A percentile compares a stretch with the other conserved stretches of the same genome.
Conservation (phyloP, 2,329 filamentous ascomycete species). For the Aspergillus aculeatus region DNA sequence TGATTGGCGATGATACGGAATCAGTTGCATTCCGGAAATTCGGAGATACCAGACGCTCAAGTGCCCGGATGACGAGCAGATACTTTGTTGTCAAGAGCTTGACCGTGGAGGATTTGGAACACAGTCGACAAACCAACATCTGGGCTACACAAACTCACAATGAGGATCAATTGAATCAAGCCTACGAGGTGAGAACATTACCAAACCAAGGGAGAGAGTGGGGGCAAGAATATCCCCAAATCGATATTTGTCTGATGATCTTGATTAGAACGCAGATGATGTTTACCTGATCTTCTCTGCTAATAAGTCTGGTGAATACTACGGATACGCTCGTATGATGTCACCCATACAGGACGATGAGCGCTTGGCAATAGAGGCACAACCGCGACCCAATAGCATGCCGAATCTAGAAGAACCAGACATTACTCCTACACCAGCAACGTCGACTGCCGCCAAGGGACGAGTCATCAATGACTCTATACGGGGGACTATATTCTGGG, state of each 20-base stretch:
- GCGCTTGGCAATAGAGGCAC: constrained; percentile 66
- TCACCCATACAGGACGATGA: constrained; percentile 80
- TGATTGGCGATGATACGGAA: constrained; percentile 9
- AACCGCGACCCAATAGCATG: constrained; percentile 60
- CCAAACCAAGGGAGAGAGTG: background rate
- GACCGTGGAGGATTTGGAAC: constrained; percentile 83
- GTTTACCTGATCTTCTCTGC: constrained; percentile 94
- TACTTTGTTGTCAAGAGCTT: constrained; percentile 94
- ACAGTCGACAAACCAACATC: constrained; percentile 80
- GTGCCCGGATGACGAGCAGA: constrained; percentile 61
- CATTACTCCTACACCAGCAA: constrained; percentile 76
- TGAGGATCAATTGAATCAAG: constrained; percentile 76
- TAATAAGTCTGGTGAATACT: constrained; percentile 96
- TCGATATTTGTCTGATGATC: background rate
- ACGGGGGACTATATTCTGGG: constrained; percentile 96
- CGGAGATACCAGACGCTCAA: constrained; percentile 5
- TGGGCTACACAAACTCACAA: constrained; percentile 97
- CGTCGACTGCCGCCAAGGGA: constrained; percentile 73
- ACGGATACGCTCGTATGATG: constrained; percentile 87
- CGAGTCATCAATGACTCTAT: constrained; percentile 90
- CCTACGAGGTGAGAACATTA: constrained; percentile 65
- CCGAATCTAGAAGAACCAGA: constrained; percentile 68
- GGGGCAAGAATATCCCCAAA: background rate
- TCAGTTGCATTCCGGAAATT: background rate
- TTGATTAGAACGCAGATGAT: constrained; percentile 66